These are phyloP conservation scores for Agrostemma githago DNA, from an alignment of 148 eudicot genomes.

Conservation along the genomic window DNA sequence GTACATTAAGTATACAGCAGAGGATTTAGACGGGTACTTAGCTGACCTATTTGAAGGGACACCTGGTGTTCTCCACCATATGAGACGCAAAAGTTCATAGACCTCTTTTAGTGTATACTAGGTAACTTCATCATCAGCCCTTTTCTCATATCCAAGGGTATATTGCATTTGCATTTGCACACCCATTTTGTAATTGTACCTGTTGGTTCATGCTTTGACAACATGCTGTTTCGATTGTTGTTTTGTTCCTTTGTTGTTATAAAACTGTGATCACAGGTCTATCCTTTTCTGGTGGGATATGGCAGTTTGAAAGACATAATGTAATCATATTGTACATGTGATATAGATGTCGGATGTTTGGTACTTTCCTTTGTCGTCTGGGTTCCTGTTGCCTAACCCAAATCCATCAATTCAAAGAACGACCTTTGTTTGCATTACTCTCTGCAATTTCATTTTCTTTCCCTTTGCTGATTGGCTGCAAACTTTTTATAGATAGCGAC, in stretches of 20 bases:
- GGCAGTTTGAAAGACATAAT: slow-evolving; percentile 37
- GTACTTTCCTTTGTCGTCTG: slow-evolving; percentile 21
- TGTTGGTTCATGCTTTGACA: slow-evolving; percentile 30
- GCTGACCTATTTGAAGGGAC: slow-evolving; percentile 83
- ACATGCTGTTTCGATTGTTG: slow-evolving; percentile 27
- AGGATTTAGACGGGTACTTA: slow-evolving; percentile 81
- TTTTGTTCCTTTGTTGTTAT: slow-evolving; percentile 20
- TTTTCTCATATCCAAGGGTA: slow-evolving; percentile 23
- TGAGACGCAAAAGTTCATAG: slow-evolving; percentile 76
- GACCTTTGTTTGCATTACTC: not conserved
- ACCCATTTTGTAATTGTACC: slow-evolving; percentile 27
- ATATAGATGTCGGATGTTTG: slow-evolving; percentile 36
- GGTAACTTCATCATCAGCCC: slow-evolving; percentile 33
- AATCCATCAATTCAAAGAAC: slow-evolving; percentile 14
- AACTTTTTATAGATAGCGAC: not conserved
- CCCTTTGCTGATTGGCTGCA: not conserved
- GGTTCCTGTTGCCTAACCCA: slow-evolving; percentile 29
- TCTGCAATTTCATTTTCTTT: not conserved
- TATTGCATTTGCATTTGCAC: slow-evolving; percentile 12
- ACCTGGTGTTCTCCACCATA: slow-evolving; percentile 57
- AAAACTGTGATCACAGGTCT: slow-evolving; percentile 37
- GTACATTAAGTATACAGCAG: slow-evolving; percentile 86
- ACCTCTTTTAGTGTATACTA: slow-evolving; percentile 26
- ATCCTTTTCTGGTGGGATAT: slow-evolving; percentile 20
- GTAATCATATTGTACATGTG: slow-evolving; percentile 68